Evolutionary conservation across 2,329 filamentous ascomycete species (phyloP).

Genomic region (Sporothrix inflata): DNA sequence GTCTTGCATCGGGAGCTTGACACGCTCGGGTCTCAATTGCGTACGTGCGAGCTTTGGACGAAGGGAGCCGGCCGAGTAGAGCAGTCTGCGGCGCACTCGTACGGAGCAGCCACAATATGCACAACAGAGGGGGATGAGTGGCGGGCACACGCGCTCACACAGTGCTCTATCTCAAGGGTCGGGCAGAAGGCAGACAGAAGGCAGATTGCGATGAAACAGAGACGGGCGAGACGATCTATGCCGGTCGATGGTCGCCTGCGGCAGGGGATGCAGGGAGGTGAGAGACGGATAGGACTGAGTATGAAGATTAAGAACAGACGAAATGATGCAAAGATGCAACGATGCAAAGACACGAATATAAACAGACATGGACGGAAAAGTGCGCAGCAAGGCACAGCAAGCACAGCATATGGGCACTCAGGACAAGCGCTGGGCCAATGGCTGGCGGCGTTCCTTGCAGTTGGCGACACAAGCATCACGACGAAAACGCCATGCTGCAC

Average conservation of each 20-base stretch:
- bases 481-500: constrained; percentile 21
- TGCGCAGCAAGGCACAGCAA: constrained; percentile 17
- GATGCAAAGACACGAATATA: neutral
- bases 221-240: neutral
- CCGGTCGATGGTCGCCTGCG: neutral
- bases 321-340: neutral
- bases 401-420: neutral
- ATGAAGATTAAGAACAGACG: neutral
- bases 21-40: neutral
- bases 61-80: neutral
- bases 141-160: neutral
- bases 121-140: neutral
- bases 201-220: constrained; percentile 6
- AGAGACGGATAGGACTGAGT: too few relatives aligned
- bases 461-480: neutral
- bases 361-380: neutral
- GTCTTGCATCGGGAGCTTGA: constrained; percentile 10
- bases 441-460: neutral
- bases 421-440: neutral
- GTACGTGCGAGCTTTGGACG: constrained; percentile 2
- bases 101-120: neutral
- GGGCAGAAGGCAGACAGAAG: constrained; percentile 10
- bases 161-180: neutral
- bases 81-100: neutral
- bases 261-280: neutral